Percentiles rank a stretch among this genome's conserved stretches.
phyloP scores from a whole-genome alignment of 139 green algal genomes.

The Monoraphidium neglectum region DNA sequence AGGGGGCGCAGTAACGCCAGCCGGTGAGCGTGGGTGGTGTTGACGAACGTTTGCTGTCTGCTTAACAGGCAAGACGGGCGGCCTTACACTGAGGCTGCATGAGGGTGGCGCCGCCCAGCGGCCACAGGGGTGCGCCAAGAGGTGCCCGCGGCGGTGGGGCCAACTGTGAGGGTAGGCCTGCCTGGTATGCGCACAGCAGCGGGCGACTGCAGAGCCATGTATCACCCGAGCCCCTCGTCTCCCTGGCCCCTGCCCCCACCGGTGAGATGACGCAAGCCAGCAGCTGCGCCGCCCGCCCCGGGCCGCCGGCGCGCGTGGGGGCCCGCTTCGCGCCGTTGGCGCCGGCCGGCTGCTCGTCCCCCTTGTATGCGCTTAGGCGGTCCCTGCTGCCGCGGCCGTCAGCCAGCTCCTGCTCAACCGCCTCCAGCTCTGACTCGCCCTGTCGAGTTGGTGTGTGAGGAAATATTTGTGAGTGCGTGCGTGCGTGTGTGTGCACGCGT shows the following conservation, averaged over 20 bases:
- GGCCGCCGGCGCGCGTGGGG: background rate
- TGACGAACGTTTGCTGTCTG: background rate
- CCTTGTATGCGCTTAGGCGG: background rate
- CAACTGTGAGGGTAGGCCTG: too few relatives aligned
- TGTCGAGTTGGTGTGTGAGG: background rate
- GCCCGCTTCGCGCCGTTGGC: constrained; percentile 9
- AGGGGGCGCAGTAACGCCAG: too few relatives aligned
- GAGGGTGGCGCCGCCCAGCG: too few relatives aligned
- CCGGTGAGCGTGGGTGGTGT: background rate
- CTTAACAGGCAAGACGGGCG: too few relatives aligned
- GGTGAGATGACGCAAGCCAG: too few relatives aligned
- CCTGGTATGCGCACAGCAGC: too few relatives aligned
- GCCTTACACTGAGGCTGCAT: too few relatives aligned
- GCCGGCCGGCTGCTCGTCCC: constrained; percentile 6
- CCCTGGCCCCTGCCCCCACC: too few relatives aligned
- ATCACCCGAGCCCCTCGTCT: too few relatives aligned
- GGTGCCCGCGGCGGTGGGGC: too few relatives aligned
- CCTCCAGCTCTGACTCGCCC: constrained; percentile 72
- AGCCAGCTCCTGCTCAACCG: constrained; percentile 68
- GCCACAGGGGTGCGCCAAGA: too few relatives aligned
- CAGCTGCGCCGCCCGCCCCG: background rate
- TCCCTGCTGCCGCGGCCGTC: constrained; percentile 26
- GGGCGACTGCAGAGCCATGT: too few relatives aligned
- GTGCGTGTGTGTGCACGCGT: background rate
- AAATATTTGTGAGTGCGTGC: background rate